These are phyloP conservation scores for Macroventuria anomochaeta DNA, from an alignment of 2,329 filamentous ascomycete species.

Conservation along the genomic window DNA sequence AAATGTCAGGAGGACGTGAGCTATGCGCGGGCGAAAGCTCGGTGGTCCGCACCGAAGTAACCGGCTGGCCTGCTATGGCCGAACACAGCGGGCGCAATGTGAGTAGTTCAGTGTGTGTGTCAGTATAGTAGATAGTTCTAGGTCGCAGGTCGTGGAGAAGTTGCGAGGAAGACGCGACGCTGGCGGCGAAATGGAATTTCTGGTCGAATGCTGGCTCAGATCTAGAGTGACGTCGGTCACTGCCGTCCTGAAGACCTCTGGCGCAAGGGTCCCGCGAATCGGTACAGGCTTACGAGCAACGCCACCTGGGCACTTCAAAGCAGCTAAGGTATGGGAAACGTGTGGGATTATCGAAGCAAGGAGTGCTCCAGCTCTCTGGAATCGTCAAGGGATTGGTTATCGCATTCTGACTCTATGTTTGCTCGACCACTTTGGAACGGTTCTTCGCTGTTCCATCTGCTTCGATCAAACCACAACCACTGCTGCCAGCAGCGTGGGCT, in stretches of 20 bases:
- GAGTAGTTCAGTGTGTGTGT: background rate
- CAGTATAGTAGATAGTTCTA: background rate
- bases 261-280: constrained; percentile 32
- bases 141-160: background rate
- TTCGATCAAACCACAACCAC: constrained; percentile 25
- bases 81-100: constrained; percentile 16
- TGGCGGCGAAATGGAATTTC: constrained; percentile 30
- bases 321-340: background rate
- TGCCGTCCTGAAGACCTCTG: constrained; percentile 19
- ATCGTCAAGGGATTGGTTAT: background rate
- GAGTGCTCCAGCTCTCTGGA: background rate
- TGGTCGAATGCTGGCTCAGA: constrained; percentile 24
- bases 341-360: background rate
- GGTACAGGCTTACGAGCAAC: constrained; percentile 12
- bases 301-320: no score
- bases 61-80: constrained; percentile 25
- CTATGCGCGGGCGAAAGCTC: constrained; percentile 22
- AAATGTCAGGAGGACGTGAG: constrained; percentile 19
- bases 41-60: constrained; percentile 33
- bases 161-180: constrained; percentile 14
- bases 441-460: constrained; percentile 35
- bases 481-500: background rate
- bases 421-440: constrained; percentile 20
- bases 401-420: constrained; percentile 32
- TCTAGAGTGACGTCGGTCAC: constrained; percentile 39